phyloP scores from a whole-genome alignment of 257 asterid species.

The Fraxinus americana region DNA sequence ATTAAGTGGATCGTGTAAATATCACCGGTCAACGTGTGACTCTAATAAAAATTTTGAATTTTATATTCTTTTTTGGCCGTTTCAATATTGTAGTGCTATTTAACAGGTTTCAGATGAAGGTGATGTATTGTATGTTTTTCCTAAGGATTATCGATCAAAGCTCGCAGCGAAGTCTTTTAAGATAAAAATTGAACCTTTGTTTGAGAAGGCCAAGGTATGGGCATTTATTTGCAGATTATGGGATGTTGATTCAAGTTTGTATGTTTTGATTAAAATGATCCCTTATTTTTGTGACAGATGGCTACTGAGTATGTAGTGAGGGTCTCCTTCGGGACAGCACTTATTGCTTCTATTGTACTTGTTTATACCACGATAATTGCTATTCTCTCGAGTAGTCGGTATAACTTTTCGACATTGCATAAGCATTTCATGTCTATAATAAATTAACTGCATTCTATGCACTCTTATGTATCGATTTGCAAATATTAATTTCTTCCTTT shows the following conservation, averaged over 20 bases:
- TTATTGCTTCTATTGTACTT: constrained; percentile 87
- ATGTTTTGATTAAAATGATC: constrained; percentile 23
- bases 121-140: constrained; percentile 85
- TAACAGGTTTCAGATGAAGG: constrained; percentile 95
- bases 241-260: constrained; percentile 10
- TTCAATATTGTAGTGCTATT: constrained; percentile 23
- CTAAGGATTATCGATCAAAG: constrained; percentile 72
- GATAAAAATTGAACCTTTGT: constrained; percentile 71
- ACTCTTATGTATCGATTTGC: not conserved
- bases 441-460: constrained; percentile 3
- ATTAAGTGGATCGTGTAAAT: too few species aligned
- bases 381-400: constrained; percentile 82
- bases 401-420: constrained; percentile 26
- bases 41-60: not conserved
- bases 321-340: constrained; percentile 96
- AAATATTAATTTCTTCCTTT: constrained; percentile 3
- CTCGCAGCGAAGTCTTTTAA: constrained; percentile 79
- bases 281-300: constrained; percentile 50
- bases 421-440: constrained; percentile 18
- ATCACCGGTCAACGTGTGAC: too few species aligned
- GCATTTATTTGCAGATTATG: constrained; percentile 9
- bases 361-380: constrained; percentile 88
- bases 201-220: constrained; percentile 90
- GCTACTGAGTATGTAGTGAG: constrained; percentile 87
- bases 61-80: not conserved